Conservation (phyloP, 768 basidiomycete genomes). For the Russula olivacea region DNA sequence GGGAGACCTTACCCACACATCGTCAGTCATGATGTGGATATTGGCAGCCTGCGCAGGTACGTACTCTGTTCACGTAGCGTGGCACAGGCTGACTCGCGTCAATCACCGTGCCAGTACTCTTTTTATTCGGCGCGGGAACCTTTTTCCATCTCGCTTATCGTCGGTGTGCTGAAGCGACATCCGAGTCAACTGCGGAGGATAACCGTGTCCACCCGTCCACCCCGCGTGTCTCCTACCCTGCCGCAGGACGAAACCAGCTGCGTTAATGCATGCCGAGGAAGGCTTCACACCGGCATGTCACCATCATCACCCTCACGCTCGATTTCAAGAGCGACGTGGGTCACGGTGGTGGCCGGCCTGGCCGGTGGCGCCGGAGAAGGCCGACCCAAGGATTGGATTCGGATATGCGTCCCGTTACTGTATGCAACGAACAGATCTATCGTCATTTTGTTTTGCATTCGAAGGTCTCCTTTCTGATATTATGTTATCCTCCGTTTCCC, state of each 20-base stretch:
- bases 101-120: background rate
- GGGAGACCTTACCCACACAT: background rate
- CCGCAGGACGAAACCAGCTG: background rate
- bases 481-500: background rate
- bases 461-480: background rate
- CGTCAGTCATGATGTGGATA: background rate
- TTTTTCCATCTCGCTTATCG: background rate
- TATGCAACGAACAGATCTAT: background rate
- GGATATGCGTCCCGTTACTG: background rate
- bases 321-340: background rate
- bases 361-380: background rate
- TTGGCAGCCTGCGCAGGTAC: background rate
- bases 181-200: background rate
- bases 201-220: background rate
- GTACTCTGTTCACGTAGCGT: background rate
- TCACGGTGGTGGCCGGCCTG: background rate
- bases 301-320: background rate
- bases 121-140: slow-evolving; percentile 4
- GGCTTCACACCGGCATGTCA: background rate
- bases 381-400: background rate
- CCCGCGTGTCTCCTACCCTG: slow-evolving; percentile 1
- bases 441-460: background rate
- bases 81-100: background rate
- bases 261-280: background rate
- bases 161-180: background rate